A percentile compares a stretch with the other conserved stretches of the same genome.
phyloP scores from a whole-genome alignment of 441 rosid genomes.

The Isatis lusitanica region DNA sequence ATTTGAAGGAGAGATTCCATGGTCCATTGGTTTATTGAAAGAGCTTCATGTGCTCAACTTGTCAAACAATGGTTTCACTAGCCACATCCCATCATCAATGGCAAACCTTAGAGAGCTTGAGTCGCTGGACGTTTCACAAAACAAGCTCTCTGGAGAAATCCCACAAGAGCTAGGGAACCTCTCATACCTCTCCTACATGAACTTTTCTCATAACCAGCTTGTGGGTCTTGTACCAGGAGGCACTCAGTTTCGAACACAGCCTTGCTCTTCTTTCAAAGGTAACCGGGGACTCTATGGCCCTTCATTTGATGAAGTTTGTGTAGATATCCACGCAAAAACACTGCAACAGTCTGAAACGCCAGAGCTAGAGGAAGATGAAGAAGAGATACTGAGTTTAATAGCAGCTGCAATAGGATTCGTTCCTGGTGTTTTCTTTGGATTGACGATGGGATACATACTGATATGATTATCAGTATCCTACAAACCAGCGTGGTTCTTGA shows the following conservation, averaged over 20 bases:
- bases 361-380: neutral
- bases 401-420: constrained; percentile 1
- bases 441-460: neutral
- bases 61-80: constrained; percentile 22
- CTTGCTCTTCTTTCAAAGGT: too few species aligned
- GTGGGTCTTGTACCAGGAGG: constrained; percentile 23
- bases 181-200: constrained; percentile 14
- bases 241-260: neutral
- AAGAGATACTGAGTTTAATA: neutral
- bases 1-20: too few species aligned
- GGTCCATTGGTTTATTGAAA: constrained; percentile 16
- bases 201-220: constrained; percentile 32
- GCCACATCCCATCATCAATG: neutral
- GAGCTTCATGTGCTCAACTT: constrained; percentile 25
- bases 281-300: neutral
- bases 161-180: neutral
- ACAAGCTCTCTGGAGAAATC: too few species aligned
- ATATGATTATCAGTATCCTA: too few species aligned
- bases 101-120: neutral
- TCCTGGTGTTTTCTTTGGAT: neutral
- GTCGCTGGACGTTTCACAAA: too few species aligned
- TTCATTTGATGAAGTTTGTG: neutral
- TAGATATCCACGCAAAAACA: neutral
- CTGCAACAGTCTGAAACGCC: too few species aligned
- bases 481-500: too few species aligned